Conservation (phyloP, 768 basidiomycete species). For the Lactifluus echinatus region DNA sequence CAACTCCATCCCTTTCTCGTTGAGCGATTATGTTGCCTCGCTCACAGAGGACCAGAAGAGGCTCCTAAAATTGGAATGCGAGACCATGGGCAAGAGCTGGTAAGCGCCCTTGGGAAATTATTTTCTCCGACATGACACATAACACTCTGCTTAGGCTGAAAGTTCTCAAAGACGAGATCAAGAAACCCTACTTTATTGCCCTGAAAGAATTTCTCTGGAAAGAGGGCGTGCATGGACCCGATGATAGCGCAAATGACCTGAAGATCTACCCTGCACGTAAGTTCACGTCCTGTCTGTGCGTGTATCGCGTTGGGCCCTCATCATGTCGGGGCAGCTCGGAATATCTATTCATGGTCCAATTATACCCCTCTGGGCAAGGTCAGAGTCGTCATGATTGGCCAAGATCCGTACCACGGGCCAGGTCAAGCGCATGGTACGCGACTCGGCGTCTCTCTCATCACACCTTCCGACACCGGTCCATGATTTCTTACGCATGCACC, state of each 20-base stretch:
- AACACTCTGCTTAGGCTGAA: slow-evolving; percentile 46
- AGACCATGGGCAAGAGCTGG: slow-evolving; percentile 70
- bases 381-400: slow-evolving; percentile 82
- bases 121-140: neutral
- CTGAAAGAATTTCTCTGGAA: slow-evolving; percentile 63
- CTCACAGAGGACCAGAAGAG: slow-evolving; percentile 49
- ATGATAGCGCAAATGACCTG: slow-evolving; percentile 36
- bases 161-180: slow-evolving; percentile 63
- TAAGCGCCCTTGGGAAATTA: slow-evolving; percentile 24
- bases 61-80: slow-evolving; percentile 59
- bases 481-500: neutral
- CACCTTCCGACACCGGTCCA: neutral
- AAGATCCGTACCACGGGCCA: slow-evolving; percentile 78
- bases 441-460: slow-evolving; percentile 1
- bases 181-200: slow-evolving; percentile 66
- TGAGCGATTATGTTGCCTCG: slow-evolving; percentile 42
- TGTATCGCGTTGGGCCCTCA: neutral
- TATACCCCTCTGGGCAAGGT: slow-evolving; percentile 73
- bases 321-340: slow-evolving; percentile 41
- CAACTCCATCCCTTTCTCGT: slow-evolving; percentile 64
- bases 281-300: slow-evolving; percentile 23
- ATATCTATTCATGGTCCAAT: slow-evolving; percentile 90
- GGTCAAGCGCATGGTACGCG: slow-evolving; percentile 77
- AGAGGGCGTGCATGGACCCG: slow-evolving; percentile 48
- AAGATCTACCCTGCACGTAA: slow-evolving; percentile 76